Base-by-base conservation (phyloP, 2,329 filamentous ascomycete genomes). In the Alternaria dauci region DNA sequence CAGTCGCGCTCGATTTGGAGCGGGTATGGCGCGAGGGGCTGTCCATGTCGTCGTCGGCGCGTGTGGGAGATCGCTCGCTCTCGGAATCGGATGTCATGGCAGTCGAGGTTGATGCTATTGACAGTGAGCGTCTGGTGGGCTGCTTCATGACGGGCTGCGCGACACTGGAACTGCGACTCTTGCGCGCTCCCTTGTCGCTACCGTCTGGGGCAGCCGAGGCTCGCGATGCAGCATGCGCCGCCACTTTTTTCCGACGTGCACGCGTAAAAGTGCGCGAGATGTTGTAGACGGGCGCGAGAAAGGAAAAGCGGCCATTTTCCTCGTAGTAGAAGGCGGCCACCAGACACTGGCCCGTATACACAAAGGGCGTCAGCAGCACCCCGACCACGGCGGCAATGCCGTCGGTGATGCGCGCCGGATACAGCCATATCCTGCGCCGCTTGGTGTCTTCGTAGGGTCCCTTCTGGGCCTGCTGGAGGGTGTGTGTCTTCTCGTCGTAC, bases 251-350 rank as follows among this genome's bases (percentile, higher is more conserved):
- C 67, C 76, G 73, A 39, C 74, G 76, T 56, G 76, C 75, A 36
- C 78, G 75, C 42, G 75, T 74, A 44, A 78, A 84, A 63, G 87
- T 85, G 59, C 74, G 79, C 64, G 80, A 77, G 26, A 94, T 82
- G 72, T 86, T 89, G 73, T 86, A 86, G 43, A 95, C 80, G 59
- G 92, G 93, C 50, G 88, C 81, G 59, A 95, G 80, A n/a, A 92
- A 87, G 54, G 92, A 90, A 76, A 96, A 96, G 52, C 84, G 84
- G 52, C 93, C 93, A 59, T 91, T 82, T 46, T 93, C 89, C 73
- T 96, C 89, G 80, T 91, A 94, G 80, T 91, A 94, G 71, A 98
- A 90, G 75, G 87, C 93, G 66, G 91, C 90, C 61, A 94, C 87
- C 57, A 97, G 80, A 79, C 94, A 97, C 51, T 93, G 86, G 18